Percentiles rank a stretch among this genome's conserved stretches.
Evolutionary conservation across 345 rosid genomes (phyloP).

Genomic region (Passiflora organensis): DNA sequence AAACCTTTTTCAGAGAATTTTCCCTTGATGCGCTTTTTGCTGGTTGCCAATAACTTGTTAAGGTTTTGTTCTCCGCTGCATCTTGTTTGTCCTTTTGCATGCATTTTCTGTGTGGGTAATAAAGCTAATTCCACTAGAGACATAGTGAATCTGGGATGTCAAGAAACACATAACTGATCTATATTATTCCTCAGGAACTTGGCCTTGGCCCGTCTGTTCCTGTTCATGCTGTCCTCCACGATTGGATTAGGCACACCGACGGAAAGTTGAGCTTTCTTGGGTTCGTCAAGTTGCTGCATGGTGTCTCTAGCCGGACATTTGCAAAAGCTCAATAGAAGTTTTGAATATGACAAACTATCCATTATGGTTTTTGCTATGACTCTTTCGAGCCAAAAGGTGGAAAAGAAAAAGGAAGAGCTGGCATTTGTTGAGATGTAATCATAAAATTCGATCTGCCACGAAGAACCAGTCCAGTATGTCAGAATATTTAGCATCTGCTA

Average conservation of each 20-base stretch:
- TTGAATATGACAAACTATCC: background rate
- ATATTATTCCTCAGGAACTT: constrained; percentile 59
- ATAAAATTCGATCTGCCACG: no score
- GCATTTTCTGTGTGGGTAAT: background rate
- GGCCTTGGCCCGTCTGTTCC: constrained; percentile 70
- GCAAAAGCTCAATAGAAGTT: constrained; percentile 18
- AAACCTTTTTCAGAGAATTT: background rate
- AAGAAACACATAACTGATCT: background rate
- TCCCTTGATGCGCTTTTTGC: no score
- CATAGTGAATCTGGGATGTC: background rate
- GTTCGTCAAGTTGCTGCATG: constrained; percentile 81
- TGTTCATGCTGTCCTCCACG: constrained; percentile 32
- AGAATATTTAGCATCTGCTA: no score
- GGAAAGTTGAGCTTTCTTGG: constrained; percentile 50
- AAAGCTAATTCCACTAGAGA: no score
- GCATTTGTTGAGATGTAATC: no score
- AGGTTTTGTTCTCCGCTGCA: no score
- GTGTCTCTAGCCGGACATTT: constrained; percentile 58
- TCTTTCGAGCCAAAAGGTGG: background rate
- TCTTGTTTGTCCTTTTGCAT: background rate
- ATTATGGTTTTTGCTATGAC: background rate
- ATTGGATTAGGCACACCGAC: constrained; percentile 31
- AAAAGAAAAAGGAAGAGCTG: no score
- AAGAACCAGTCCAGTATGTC: no score
- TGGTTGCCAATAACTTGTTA: no score